A percentile compares a stretch with the other conserved stretches of the same genome.
Conservation (phyloP, 1,284 basidiomycete genomes). For the Porogramme epimiltina region DNA sequence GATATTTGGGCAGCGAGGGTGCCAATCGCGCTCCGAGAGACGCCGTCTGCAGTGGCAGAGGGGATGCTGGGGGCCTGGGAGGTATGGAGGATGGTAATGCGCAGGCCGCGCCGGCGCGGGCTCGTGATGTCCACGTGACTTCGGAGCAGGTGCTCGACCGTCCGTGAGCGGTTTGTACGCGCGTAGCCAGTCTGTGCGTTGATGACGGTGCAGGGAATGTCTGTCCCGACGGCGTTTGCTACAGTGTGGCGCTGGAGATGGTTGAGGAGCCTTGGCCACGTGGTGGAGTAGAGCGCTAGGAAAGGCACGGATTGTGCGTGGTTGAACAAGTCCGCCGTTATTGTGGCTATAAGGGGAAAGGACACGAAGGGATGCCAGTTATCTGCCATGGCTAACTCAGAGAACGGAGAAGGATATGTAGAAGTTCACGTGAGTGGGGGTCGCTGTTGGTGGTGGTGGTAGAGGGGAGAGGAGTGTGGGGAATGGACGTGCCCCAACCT, state of each 20-base stretch:
- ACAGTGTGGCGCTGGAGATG: slow-evolving; percentile 2
- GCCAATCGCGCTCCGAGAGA: slow-evolving; percentile 1
- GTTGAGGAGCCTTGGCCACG: slow-evolving; percentile 11
- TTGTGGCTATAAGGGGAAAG: background rate
- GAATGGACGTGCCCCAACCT: no score
- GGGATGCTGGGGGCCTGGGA: slow-evolving; percentile 4
- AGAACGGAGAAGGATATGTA: no score
- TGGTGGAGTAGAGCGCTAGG: background rate
- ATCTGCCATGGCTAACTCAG: no score
- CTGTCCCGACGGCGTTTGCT: background rate
- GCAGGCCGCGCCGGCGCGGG: slow-evolving; percentile 8
- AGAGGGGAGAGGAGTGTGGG: no score
- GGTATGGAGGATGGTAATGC: slow-evolving; percentile 14
- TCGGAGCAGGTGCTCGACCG: slow-evolving; percentile 14
- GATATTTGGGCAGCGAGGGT: slow-evolving; percentile 20
- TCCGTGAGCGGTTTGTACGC: slow-evolving; percentile 11
- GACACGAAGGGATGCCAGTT: no score
- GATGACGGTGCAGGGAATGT: slow-evolving; percentile 13
- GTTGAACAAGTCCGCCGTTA: slow-evolving; percentile 1
- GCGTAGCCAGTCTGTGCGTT: slow-evolving; percentile 17
- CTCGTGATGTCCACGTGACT: slow-evolving; percentile 2
- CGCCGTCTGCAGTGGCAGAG: background rate
- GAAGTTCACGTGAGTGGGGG: no score
- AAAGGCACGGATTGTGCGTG: slow-evolving; percentile 8
- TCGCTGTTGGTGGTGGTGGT: no score